Evolutionary conservation across 805 yeast species (phyloP).

Genomic region (Kuraishia cidri): DNA sequence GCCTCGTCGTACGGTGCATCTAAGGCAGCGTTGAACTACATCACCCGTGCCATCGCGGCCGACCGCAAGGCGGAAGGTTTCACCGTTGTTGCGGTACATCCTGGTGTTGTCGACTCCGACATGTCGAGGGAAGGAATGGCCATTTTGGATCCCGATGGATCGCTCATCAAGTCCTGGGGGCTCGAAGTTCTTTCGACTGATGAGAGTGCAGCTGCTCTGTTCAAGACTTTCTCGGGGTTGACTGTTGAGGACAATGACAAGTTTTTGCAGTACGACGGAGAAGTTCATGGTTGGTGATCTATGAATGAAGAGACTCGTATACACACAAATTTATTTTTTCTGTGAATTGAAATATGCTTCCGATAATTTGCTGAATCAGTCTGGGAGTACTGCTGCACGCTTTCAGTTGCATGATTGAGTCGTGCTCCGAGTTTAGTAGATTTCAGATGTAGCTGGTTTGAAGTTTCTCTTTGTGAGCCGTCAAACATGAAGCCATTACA

Average conservation of each 20-base stretch:
- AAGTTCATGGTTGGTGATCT: too few relatives aligned
- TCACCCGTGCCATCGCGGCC: conserved; percentile 14
- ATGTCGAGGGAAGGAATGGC: conserved; percentile 17
- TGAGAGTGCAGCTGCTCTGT: neutral
- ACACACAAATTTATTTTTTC: too few relatives aligned
- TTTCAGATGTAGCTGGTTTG: too few relatives aligned
- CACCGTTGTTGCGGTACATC: conserved; percentile 23
- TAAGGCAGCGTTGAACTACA: conserved; percentile 27
- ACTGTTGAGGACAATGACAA: neutral
- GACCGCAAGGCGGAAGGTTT: conserved; percentile 17
- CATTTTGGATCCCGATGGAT: conserved; percentile 19
- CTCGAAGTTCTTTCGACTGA: neutral
- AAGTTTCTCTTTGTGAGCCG: too few relatives aligned
- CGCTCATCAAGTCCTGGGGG: neutral
- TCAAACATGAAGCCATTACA: too few relatives aligned
- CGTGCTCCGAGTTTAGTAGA: too few relatives aligned
- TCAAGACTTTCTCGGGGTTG: neutral
- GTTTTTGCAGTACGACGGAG: neutral
- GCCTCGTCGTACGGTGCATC: conserved; percentile 24
- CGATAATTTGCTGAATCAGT: too few relatives aligned
- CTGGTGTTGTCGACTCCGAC: conserved; percentile 28
- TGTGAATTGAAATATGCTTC: too few relatives aligned
- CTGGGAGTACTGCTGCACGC: too few relatives aligned
- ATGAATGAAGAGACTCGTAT: too few relatives aligned
- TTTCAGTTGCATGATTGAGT: too few relatives aligned